phyloP scores from a whole-genome alignment of 1,284 basidiomycete genomes.

The Fomitopsis pinicola region DNA sequence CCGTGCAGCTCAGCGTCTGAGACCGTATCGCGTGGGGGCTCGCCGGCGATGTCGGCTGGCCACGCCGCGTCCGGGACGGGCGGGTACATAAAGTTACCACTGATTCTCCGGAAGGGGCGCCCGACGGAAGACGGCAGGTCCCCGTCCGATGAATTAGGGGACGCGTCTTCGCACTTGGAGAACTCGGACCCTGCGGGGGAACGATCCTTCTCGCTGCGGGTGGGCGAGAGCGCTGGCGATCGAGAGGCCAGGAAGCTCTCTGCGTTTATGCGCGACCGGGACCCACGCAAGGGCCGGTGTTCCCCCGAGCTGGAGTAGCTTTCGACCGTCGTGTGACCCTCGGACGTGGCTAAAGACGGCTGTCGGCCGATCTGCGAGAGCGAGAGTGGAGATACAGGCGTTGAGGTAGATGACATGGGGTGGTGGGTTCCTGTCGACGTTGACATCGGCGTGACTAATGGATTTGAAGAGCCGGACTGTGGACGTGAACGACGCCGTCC shows the following conservation, averaged over 20 bases:
- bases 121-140: constrained; percentile 11
- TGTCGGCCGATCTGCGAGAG: constrained; percentile 4
- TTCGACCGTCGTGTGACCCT: constrained; percentile 13
- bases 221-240: not conserved
- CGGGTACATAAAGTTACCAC: constrained; percentile 16
- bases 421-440: constrained; percentile 17
- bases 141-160: constrained; percentile 21
- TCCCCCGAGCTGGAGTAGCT: constrained; percentile 12
- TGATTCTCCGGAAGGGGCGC: constrained; percentile 10
- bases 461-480: constrained; percentile 15
- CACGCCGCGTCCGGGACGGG: constrained; percentile 8
- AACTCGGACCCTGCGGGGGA: not conserved
- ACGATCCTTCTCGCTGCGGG: constrained; percentile 1
- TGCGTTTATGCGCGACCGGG: constrained; percentile 17
- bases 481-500: constrained; percentile 23
- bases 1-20: constrained; percentile 34
- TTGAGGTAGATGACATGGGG: constrained; percentile 17
- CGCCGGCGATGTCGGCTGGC: constrained; percentile 4
- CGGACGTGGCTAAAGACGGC: constrained; percentile 6
- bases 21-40: constrained; percentile 4
- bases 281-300: constrained; percentile 17
- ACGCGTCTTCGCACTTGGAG: constrained; percentile 7
- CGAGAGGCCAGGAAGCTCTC: constrained; percentile 1
- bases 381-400: constrained; percentile 19
- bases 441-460: constrained; percentile 10